A percentile compares a stretch with the other conserved stretches of the same genome.
Conservation (phyloP, 129 eudicot species). For the Chrysanthemum makinoi region DNA sequence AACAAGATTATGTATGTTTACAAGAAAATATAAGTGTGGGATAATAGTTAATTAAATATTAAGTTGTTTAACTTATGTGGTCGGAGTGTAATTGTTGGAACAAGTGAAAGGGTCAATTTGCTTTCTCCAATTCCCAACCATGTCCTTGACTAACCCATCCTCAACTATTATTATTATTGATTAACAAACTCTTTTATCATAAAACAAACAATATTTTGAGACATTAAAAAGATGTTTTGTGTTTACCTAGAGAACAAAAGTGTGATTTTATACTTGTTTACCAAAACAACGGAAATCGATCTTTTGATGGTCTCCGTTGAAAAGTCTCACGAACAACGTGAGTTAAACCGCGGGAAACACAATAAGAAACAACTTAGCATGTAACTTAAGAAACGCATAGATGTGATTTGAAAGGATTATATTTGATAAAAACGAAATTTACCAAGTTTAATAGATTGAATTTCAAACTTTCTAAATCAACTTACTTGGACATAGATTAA, state of each 20-base stretch:
- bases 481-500: no score
- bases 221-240: background rate
- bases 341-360: no score
- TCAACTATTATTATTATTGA: constrained; percentile 6
- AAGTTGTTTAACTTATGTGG: constrained; percentile 36
- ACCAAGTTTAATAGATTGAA: no score
- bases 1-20: background rate
- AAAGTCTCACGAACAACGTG: no score
- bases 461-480: no score
- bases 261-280: no score
- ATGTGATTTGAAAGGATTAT: no score
- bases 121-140: constrained; percentile 50
- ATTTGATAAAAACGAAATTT: no score
- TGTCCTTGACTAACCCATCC: constrained; percentile 37
- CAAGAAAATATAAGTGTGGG: constrained; percentile 4
- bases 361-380: no score
- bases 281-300: no score
- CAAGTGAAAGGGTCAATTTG: constrained; percentile 41
- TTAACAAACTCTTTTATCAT: background rate
- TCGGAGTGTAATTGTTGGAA: constrained; percentile 45
- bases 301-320: no score
- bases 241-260: background rate
- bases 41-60: constrained; percentile 1
- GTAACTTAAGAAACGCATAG: no score
- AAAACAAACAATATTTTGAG: background rate